Evolutionary conservation across 108 stramenopile genomes (phyloP), one percentile per base, ranked within the genome.

Genomic region (Skeletonema costatum): DNA sequence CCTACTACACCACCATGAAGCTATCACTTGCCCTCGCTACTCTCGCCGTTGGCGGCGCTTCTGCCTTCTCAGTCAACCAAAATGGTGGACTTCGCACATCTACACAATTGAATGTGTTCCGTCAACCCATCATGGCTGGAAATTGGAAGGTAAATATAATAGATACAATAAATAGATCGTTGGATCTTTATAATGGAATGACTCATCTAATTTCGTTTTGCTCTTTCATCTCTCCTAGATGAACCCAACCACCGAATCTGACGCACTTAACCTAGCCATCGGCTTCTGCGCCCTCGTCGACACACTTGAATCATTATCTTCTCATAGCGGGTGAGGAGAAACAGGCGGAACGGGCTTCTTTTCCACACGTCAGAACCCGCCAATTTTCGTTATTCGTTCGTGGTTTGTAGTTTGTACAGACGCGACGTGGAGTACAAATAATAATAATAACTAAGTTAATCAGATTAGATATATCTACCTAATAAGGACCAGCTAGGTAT

Each of bases 191-290:
- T n/a, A n/a, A 46, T 16, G 44, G 3, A n/a, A 46, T 39, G 33
- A 31, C 19, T 53, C n/a, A 35, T 32, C 9, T 33, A 46, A 21
- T 51, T 14, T 17, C 32, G 0, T 69, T 29, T 29, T 10, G 2
- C 39, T 5, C 2, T 21, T 41, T 1, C 11, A 16, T 7, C 13
- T 36, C 16, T 11, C 39, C 42, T 19, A 81, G 80, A 81, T 81
- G 66, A 94, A 94, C 66, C 92, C 92, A 35, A 36, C 83, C 61
- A 94, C 89, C 35, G 64, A 85, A 48, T 56, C 78, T 44, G 93
- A 90, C 13, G 93, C 91, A 25, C 38, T 74, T 32, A 84, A 78
- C 68, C 75, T 93, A 11, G 78, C 91, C 48, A 88, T 74, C 16
- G 83, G 86, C 10, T 70, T 89, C 60, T 68, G 73, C 33, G 65